Evolutionary conservation across 352 stramenopile species (phyloP).

Genomic region (Globisporangium alternatum): DNA sequence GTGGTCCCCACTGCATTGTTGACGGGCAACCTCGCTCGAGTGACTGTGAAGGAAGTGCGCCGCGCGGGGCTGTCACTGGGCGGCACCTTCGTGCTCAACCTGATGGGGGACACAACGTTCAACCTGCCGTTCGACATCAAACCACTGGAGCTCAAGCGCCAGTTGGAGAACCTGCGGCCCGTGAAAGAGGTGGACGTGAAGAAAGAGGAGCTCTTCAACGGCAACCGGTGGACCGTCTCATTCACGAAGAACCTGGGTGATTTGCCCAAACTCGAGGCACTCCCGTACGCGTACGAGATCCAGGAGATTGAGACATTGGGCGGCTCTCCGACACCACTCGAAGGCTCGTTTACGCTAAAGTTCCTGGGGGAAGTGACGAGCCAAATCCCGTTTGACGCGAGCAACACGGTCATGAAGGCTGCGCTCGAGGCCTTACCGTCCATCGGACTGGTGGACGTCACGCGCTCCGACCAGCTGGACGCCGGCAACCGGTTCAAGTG

Average conservation of each 20-base stretch:
- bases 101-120: slow-evolving; percentile 87
- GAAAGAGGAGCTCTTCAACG: slow-evolving; percentile 69
- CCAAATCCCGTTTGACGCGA: slow-evolving; percentile 86
- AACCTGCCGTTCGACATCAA: slow-evolving; percentile 92
- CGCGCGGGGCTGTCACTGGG: slow-evolving; percentile 78
- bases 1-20: slow-evolving; percentile 55
- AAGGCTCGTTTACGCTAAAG: slow-evolving; percentile 84
- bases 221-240: slow-evolving; percentile 93
- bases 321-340: slow-evolving; percentile 91
- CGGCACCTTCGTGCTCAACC: slow-evolving; percentile 93
- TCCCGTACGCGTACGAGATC: slow-evolving; percentile 90
- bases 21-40: slow-evolving; percentile 49
- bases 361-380: slow-evolving; percentile 80
- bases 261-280: slow-evolving; percentile 85
- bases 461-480: slow-evolving; percentile 57
- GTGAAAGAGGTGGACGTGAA: slow-evolving; percentile 70
- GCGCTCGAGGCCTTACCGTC: slow-evolving; percentile 86
- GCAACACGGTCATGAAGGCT: slow-evolving; percentile 77
- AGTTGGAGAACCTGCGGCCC: slow-evolving; percentile 68
- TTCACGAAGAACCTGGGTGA: slow-evolving; percentile 96
- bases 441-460: slow-evolving; percentile 91
- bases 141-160: slow-evolving; percentile 75
- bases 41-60: slow-evolving; percentile 66
- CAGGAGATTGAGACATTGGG: slow-evolving; percentile 91
- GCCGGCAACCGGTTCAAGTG: slow-evolving; percentile 88